Evolutionary conservation across 2,329 filamentous ascomycete genomes (phyloP).

Genomic region (Ophiocordyceps camponoti-leonardi): DNA sequence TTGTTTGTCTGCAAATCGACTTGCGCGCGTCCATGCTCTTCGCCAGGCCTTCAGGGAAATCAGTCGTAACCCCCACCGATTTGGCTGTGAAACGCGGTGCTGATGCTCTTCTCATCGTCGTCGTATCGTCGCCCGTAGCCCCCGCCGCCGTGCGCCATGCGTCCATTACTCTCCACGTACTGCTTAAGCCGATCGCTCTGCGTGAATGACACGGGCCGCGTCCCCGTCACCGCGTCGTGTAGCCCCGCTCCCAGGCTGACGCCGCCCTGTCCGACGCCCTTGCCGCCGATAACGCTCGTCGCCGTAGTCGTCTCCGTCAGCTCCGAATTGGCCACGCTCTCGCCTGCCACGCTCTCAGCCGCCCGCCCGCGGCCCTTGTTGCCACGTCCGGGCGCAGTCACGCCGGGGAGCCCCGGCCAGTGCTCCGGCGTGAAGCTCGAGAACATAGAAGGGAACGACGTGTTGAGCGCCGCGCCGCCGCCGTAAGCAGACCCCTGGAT

Average conservation of each 20-base stretch:
- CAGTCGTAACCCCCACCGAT: slow-evolving; percentile 49
- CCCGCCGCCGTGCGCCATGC: slow-evolving; percentile 44
- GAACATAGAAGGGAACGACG: slow-evolving; percentile 86
- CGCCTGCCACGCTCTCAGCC: slow-evolving; percentile 69
- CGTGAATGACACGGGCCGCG: slow-evolving; percentile 40
- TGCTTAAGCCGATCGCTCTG: slow-evolving; percentile 69
- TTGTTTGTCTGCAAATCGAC: background rate
- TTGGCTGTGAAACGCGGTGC: slow-evolving; percentile 92
- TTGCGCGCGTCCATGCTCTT: background rate
- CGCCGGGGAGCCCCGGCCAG: slow-evolving; percentile 71
- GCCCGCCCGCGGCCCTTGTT: slow-evolving; percentile 49
- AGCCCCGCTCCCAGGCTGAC: slow-evolving; percentile 74
- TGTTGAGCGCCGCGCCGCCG: slow-evolving; percentile 58
- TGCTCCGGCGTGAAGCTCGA: slow-evolving; percentile 73
- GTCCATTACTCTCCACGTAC: slow-evolving; percentile 75
- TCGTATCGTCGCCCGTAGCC: slow-evolving; percentile 57
- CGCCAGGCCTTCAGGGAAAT: slow-evolving; percentile 7
- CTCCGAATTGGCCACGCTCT: slow-evolving; percentile 84
- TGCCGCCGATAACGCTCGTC: slow-evolving; percentile 53
- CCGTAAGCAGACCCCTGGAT: slow-evolving; percentile 85
- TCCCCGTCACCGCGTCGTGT: slow-evolving; percentile 53
- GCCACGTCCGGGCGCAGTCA: slow-evolving; percentile 40
- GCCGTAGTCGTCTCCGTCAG: slow-evolving; percentile 57
- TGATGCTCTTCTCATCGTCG: slow-evolving; percentile 90
- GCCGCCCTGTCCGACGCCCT: slow-evolving; percentile 65